Percentiles rank a stretch among this genome's conserved stretches.
These are phyloP conservation scores for Arabis hirsuta DNA, from an alignment of 345 rosid genomes.

Conservation along the genomic window DNA sequence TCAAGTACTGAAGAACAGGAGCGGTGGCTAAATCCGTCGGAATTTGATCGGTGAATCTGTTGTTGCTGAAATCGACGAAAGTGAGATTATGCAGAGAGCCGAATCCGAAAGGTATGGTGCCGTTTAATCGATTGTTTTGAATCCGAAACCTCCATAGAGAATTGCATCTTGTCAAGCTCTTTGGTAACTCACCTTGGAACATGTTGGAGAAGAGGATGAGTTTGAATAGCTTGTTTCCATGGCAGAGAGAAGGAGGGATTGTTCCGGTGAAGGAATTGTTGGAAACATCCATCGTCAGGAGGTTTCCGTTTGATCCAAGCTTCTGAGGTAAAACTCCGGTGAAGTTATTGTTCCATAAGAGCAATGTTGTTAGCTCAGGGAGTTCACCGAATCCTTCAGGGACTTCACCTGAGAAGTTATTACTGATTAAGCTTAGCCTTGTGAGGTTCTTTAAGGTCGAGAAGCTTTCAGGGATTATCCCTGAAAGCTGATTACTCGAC, in stretches of 20 bases:
- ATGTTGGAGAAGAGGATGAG: constrained; percentile 88
- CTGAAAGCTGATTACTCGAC: constrained; percentile 70
- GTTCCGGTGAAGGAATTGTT: constrained; percentile 74
- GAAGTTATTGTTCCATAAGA: constrained; percentile 74
- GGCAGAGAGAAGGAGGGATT: constrained; percentile 74
- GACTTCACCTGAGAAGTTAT: constrained; percentile 61
- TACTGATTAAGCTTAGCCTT: constrained; percentile 66
- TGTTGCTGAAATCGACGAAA: constrained; percentile 71
- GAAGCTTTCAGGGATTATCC: constrained; percentile 63
- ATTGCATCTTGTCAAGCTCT: constrained; percentile 59
- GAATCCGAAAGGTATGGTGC: constrained; percentile 74
- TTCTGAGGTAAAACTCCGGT: constrained; percentile 72
- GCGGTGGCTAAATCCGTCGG: constrained; percentile 75
- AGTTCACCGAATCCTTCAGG: constrained; percentile 72
- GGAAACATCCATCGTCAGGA: constrained; percentile 69
- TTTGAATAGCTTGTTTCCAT: constrained; percentile 72
- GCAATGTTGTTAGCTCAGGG: constrained; percentile 58
- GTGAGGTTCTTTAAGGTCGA: constrained; percentile 59
- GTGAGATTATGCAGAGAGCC: constrained; percentile 67
- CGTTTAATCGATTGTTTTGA: constrained; percentile 70
- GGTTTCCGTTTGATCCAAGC: constrained; percentile 74
- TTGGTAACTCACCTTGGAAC: constrained; percentile 58
- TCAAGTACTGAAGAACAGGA: constrained; percentile 64
- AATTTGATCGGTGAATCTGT: constrained; percentile 67
- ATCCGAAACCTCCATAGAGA: constrained; percentile 67